phyloP scores from a whole-genome alignment of 139 green algal genomes.

The Ettlia oleoabundans region DNA sequence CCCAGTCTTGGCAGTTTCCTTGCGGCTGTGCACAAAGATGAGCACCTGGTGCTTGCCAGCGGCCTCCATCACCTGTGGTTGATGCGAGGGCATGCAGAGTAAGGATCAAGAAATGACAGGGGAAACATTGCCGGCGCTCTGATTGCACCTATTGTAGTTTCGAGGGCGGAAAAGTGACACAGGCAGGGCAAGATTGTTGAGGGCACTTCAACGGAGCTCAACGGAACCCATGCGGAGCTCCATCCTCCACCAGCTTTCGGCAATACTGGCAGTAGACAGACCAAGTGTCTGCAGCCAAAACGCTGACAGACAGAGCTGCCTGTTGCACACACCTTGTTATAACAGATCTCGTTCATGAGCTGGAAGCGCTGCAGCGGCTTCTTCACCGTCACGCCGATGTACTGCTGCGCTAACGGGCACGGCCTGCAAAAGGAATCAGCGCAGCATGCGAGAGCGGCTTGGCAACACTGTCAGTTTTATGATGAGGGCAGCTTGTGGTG shows the following conservation, averaged over 20 bases:
- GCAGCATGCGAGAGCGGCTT: too few species aligned
- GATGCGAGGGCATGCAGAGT: background rate
- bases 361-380: conserved; percentile 99
- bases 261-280: background rate
- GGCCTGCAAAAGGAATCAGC: conserved; percentile 58
- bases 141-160: too few species aligned
- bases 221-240: too few species aligned
- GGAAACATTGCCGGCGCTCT: background rate
- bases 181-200: too few species aligned
- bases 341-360: conserved; percentile 99
- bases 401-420: conserved; percentile 96
- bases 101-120: background rate
- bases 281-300: background rate
- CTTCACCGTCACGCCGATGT: conserved; percentile 94
- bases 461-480: too few species aligned
- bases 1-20: conserved; percentile 97
- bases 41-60: conserved; percentile 96
- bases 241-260: too few species aligned
- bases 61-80: conserved; percentile 75
- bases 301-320: background rate
- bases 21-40: conserved; percentile 98
- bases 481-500: too few species aligned
- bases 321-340: conserved; percentile 83
- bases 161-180: too few species aligned
- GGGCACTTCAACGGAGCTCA: too few species aligned